Evolutionary conservation across 2,329 filamentous ascomycete species (phyloP).

Genomic region (Ceratocystis destructans): DNA sequence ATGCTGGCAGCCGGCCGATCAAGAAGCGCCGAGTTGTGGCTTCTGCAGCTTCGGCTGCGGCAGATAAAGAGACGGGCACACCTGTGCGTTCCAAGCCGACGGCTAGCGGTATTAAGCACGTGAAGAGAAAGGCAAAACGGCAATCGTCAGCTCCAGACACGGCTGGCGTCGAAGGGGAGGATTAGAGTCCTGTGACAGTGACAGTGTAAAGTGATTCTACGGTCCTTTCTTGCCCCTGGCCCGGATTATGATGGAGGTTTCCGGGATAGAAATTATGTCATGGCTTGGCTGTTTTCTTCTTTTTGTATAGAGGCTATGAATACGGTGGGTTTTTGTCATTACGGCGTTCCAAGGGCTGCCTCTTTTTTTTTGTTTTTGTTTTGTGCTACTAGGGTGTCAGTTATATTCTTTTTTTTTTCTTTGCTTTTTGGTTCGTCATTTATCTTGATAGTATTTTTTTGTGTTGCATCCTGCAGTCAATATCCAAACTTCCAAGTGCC

Average conservation of each 20-base stretch:
- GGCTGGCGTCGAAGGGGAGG: conserved; percentile 1
- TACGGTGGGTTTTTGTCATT: conserved; percentile 1
- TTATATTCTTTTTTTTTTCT: background rate
- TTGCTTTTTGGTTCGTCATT: background rate
- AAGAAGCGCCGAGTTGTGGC: conserved; percentile 25
- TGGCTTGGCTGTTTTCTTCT: background rate
- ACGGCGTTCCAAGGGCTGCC: background rate
- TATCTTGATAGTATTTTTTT: background rate
- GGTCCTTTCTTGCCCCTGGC: background rate
- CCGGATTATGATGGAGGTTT: background rate
- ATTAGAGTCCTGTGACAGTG: background rate
- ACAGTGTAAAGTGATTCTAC: background rate
- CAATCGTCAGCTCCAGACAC: conserved; percentile 4
- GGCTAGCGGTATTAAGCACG: conserved; percentile 15
- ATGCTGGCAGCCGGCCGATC: conserved; percentile 9
- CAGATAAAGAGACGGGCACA: conserved; percentile 25
- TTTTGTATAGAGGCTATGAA: background rate
- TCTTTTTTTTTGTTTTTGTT: background rate
- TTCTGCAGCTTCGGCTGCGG: conserved; percentile 22
- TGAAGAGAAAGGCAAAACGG: conserved; percentile 16
- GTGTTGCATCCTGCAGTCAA: background rate
- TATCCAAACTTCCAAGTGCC: conserved; percentile 2
- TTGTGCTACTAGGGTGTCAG: background rate
- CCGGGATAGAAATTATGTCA: background rate
- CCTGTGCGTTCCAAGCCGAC: conserved; percentile 19